phyloP scores from a whole-genome alignment of 129 eudicot genomes.

The Helianthus tuberosus region DNA sequence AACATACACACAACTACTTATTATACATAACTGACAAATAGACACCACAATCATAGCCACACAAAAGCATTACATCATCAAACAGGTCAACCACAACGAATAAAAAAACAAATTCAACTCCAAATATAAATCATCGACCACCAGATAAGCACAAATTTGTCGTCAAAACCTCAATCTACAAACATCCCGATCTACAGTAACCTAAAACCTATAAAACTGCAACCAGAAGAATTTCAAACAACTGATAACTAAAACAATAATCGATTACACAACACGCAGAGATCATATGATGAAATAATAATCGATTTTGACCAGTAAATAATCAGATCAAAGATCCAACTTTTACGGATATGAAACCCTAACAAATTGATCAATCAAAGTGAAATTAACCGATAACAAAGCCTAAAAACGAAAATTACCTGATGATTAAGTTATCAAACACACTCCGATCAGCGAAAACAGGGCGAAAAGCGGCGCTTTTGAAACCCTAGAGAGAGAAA shows the following conservation, averaged over 20 bases:
- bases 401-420: constrained; percentile 28
- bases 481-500: constrained; percentile 80
- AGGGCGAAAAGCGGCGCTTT: constrained; percentile 58
- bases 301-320: constrained; percentile 3
- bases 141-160: background rate
- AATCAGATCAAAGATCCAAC: constrained; percentile 28
- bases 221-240: constrained; percentile 22
- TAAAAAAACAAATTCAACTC: background rate
- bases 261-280: constrained; percentile 1
- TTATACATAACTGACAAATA: too few relatives aligned
- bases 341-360: constrained; percentile 23
- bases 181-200: constrained; percentile 21
- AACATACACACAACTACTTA: constrained; percentile 1
- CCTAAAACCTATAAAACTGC: background rate
- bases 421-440: constrained; percentile 22
- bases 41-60: background rate
- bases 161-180: background rate
- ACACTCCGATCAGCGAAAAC: constrained; percentile 38
- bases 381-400: background rate
- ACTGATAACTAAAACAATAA: constrained; percentile 3
- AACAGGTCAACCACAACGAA: constrained; percentile 12
- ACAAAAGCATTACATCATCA: background rate
- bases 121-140: constrained; percentile 2
- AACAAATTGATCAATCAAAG: constrained; percentile 16
- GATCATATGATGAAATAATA: constrained; percentile 12